Evolutionary conservation across 768 basidiomycete species (phyloP).

Genomic region (Polyporus arcularius): DNA sequence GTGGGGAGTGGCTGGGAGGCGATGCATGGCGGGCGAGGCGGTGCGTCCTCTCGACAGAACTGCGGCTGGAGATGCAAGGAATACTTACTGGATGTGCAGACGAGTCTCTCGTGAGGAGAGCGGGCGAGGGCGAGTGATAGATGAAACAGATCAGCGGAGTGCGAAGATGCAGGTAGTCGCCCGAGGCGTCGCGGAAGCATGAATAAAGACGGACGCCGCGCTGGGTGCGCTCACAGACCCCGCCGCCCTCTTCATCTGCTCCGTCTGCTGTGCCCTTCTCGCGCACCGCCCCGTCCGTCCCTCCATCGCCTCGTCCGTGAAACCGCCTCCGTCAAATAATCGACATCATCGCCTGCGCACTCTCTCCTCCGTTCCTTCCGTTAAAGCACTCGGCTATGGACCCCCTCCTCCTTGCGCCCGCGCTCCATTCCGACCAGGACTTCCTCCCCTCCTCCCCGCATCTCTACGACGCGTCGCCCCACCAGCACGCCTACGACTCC

Average conservation of each 20-base stretch:
- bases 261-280: slow-evolving; percentile 9
- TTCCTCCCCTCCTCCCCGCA: slow-evolving; percentile 15
- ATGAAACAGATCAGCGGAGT: slow-evolving; percentile 25
- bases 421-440: slow-evolving; percentile 17
- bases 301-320: slow-evolving; percentile 11
- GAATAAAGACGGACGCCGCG: slow-evolving; percentile 1
- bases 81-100: not conserved
- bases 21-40: slow-evolving; percentile 6
- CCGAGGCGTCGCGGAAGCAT: not conserved
- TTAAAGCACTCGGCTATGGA: slow-evolving; percentile 22
- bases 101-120: not conserved
- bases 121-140: slow-evolving; percentile 5
- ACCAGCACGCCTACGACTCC: slow-evolving; percentile 37
- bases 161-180: slow-evolving; percentile 7
- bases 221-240: slow-evolving; percentile 1
- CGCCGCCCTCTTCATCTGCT: not conserved
- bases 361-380: slow-evolving; percentile 8
- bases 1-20: slow-evolving; percentile 2
- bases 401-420: slow-evolving; percentile 22
- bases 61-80: not conserved
- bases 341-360: slow-evolving; percentile 24
- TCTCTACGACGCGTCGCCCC: slow-evolving; percentile 27
- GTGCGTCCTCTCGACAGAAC: not conserved
- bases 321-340: slow-evolving; percentile 25
- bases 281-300: slow-evolving; percentile 11